A percentile compares a stretch with the other conserved stretches of the same genome.
These are phyloP conservation scores for Cucurbitaria berberidis DNA, from an alignment of 2,329 filamentous ascomycete species.

Conservation along the genomic window DNA sequence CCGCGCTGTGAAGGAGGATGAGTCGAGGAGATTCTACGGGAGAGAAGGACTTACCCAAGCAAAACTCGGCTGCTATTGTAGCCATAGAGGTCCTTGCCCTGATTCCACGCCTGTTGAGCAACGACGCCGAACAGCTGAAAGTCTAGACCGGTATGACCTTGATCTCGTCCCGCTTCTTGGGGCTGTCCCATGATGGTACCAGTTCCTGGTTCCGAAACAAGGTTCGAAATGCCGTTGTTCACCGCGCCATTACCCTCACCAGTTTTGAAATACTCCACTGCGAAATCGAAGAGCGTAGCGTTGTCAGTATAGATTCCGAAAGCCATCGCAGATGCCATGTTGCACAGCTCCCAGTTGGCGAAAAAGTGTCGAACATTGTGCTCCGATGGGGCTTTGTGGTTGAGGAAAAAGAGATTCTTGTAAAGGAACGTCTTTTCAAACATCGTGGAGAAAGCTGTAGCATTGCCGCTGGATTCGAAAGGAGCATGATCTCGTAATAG, in stretches of 20 bases:
- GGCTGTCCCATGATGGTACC: conserved; percentile 46
- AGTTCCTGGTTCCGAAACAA: conserved; percentile 30
- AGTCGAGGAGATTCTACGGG: background rate
- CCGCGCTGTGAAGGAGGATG: background rate
- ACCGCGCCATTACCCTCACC: conserved; percentile 49
- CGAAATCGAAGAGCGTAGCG: conserved; percentile 49
- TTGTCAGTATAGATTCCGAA: conserved; percentile 55
- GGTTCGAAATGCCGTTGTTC: conserved; percentile 39
- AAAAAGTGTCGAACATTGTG: conserved; percentile 45
- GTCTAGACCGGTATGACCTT: conserved; percentile 54
- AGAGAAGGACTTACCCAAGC: background rate
- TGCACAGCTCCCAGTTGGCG: conserved; percentile 57
- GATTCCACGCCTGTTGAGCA: conserved; percentile 42
- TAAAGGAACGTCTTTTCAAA: conserved; percentile 45
- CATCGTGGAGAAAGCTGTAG: conserved; percentile 3
- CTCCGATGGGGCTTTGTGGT: conserved; percentile 43
- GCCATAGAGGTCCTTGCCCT: background rate
- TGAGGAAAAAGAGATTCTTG: conserved; percentile 50
- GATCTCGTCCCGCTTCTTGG: conserved; percentile 55
- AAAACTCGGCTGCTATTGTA: background rate
- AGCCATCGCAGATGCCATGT: conserved; percentile 50
- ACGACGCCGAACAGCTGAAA: conserved; percentile 50
- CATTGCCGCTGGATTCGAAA: conserved; percentile 2
- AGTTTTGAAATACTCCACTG: conserved; percentile 50
- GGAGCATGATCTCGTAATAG: conserved; percentile 51